Conservation (phyloP, 371 early-diverging fungal genomes). For the Apophysomyces ossiformis region DNA sequence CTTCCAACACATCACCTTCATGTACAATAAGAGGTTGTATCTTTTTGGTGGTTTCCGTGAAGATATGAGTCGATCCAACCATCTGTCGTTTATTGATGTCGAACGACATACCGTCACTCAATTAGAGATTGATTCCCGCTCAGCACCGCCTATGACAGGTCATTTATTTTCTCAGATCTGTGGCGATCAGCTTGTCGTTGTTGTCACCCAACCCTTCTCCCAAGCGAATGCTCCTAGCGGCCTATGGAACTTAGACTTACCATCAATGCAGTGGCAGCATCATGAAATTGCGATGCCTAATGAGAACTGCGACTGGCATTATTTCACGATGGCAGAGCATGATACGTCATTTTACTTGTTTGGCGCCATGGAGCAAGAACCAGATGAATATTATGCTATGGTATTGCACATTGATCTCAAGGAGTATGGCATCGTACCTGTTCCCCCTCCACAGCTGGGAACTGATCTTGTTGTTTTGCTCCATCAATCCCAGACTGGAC, state of each 20-base stretch:
- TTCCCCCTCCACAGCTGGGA: slow-evolving; percentile 58
- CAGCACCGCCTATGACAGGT: slow-evolving; percentile 60
- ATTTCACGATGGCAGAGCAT: slow-evolving; percentile 62
- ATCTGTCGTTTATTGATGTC: slow-evolving; percentile 56
- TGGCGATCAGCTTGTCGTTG: slow-evolving; percentile 63
- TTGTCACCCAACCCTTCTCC: slow-evolving; percentile 39
- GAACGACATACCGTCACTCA: slow-evolving; percentile 44
- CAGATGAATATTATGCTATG: slow-evolving; percentile 62
- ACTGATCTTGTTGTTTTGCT: slow-evolving; percentile 54
- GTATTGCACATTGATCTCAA: slow-evolving; percentile 62
- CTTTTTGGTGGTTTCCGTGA: slow-evolving; percentile 66
- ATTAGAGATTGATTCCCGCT: slow-evolving; percentile 52
- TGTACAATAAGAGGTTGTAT: slow-evolving; percentile 59
- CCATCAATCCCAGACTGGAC: slow-evolving; percentile 26
- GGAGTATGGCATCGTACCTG: slow-evolving; percentile 56
- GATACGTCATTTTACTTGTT: slow-evolving; percentile 56
- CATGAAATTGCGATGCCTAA: slow-evolving; percentile 35
- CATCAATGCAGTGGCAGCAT: slow-evolving; percentile 64
- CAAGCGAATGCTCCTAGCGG: slow-evolving; percentile 37
- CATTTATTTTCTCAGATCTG: slow-evolving; percentile 69
- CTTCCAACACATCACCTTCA: slow-evolving; percentile 60
- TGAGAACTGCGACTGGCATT: slow-evolving; percentile 57
- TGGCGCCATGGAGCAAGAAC: slow-evolving; percentile 56
- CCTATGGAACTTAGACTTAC: slow-evolving; percentile 63
- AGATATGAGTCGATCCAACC: slow-evolving; percentile 63